Evolutionary conservation across 257 asterid genomes (phyloP), one percentile per base, ranked within the genome.

Genomic region (Prunella vulgaris): DNA sequence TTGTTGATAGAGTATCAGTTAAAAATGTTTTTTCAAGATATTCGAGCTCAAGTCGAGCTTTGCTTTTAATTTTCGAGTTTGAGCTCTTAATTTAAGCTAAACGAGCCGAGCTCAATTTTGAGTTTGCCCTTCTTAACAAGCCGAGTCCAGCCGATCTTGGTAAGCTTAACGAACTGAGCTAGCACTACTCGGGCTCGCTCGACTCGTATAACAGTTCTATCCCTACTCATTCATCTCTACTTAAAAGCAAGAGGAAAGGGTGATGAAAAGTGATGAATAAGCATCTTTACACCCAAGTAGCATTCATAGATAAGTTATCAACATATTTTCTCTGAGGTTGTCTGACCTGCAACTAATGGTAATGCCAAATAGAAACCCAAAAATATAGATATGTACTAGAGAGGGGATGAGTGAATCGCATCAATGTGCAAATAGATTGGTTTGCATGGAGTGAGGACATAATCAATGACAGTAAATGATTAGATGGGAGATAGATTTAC

Each of bases 401-500:
- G 13, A 37, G 56, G 44, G 68, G 20, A 17, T 59, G 5, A 28
- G 15, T 15, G 13, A 48, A 21, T 60, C 18, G 9, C 30, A 6
- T 28, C 70, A 64, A 64, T 54, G 49, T 52, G 64, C 51, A 69
- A 57, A 28, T 18, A 57, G 22, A 27, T 18, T 32, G 51, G 57
- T 70, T 71, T 35, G 69, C 61, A 52, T 64, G 10, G 48, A 38
- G 13, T 28, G 57, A 40, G 68, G 27, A 46, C 42, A 46, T 5
- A 14, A 20, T 14, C 46, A 64, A 57, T n/a, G 22, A 35, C 46
- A 40, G 54, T 53, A 27, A 53, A 21, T 15, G 32, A 65, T 13
- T 0, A 38, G 51, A 64, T 32, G 60, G 48, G 59, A 15, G 56
- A 67, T 28, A 62, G 46, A 25, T 59, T 71, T 52, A 76, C 88